Percentiles rank a stretch among this genome's conserved stretches.
Conservation (phyloP, 2,329 filamentous ascomycete species). For the Ambrosiella beaveri region DNA sequence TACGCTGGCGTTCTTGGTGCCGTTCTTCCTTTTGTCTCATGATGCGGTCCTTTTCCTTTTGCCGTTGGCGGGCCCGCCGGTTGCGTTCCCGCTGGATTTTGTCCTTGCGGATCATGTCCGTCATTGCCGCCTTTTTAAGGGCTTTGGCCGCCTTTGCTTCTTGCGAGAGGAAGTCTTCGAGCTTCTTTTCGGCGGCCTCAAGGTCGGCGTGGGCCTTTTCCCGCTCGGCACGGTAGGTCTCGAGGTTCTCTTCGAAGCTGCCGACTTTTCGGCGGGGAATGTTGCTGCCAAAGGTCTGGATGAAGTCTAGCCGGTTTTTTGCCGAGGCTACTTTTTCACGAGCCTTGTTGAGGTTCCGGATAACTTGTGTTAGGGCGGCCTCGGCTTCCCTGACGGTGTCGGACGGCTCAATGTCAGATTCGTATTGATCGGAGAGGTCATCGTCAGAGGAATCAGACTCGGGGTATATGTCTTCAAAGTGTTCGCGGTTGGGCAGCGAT, state of each 20-base stretch:
- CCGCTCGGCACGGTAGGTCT: slow-evolving; percentile 27
- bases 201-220: slow-evolving; percentile 25
- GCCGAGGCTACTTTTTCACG: slow-evolving; percentile 18
- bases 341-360: too few relatives aligned
- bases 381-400: slow-evolving; percentile 19
- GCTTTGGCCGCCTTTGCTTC: background rate
- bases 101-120: background rate
- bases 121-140: background rate
- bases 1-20: background rate
- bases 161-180: background rate
- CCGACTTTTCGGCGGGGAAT: slow-evolving; percentile 21
- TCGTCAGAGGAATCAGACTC: slow-evolving; percentile 25
- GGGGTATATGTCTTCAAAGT: slow-evolving; percentile 37
- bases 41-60: background rate
- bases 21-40: background rate
- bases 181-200: slow-evolving; percentile 19
- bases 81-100: background rate
- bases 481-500: slow-evolving; percentile 35
- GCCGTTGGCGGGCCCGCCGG: background rate
- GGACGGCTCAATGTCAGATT: slow-evolving; percentile 15
- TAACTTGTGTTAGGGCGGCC: slow-evolving; percentile 17
- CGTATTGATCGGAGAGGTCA: slow-evolving; percentile 12
- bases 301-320: slow-evolving; percentile 23
- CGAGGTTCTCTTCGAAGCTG: slow-evolving; percentile 23
- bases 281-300: slow-evolving; percentile 24